A percentile compares a stretch with the other conserved stretches of the same genome.
Conservation (phyloP, 1,284 basidiomycete genomes). For the Macrocystidia cucumis region DNA sequence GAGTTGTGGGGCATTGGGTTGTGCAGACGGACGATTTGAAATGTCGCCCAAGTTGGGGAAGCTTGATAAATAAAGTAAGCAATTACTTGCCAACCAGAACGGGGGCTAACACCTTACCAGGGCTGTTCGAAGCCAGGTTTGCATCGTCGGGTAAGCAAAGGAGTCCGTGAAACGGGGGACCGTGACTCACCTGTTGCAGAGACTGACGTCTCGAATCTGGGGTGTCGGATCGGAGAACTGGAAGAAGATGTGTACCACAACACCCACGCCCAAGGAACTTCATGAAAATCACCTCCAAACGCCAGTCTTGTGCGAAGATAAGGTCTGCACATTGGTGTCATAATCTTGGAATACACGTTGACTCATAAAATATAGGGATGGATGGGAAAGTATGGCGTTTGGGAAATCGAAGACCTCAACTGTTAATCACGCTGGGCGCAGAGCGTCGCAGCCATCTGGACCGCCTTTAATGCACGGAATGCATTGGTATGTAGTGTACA, state of each 20-base stretch:
- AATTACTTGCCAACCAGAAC: not conserved
- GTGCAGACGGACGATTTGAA: constrained; percentile 15
- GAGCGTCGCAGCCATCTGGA: too few relatives aligned
- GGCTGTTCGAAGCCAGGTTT: too few relatives aligned
- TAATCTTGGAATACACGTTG: not conserved
- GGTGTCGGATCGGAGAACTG: constrained; percentile 18
- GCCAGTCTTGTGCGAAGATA: constrained; percentile 18
- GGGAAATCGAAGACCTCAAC: constrained; percentile 20
- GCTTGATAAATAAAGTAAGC: constrained; percentile 17
- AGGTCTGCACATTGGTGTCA: constrained; percentile 15
- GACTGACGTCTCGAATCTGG: constrained; percentile 18
- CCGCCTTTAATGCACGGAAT: too few relatives aligned
- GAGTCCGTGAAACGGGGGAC: constrained; percentile 3
- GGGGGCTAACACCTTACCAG: constrained; percentile 10
- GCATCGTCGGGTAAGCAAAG: too few relatives aligned
- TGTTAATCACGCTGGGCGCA: too few relatives aligned
- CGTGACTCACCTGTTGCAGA: constrained; percentile 11
- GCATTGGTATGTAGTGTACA: too few relatives aligned
- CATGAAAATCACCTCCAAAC: constrained; percentile 12
- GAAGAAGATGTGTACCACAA: constrained; percentile 17
- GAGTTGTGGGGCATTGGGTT: constrained; percentile 20
- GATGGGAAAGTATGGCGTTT: constrained; percentile 22
- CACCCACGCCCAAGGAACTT: constrained; percentile 20
- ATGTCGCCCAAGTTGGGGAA: constrained; percentile 21
- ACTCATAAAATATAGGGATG: constrained; percentile 13